Base-by-base conservation (phyloP, 495 filamentous ascomycete genomes). In the Saxispiralis lemnorum region DNA sequence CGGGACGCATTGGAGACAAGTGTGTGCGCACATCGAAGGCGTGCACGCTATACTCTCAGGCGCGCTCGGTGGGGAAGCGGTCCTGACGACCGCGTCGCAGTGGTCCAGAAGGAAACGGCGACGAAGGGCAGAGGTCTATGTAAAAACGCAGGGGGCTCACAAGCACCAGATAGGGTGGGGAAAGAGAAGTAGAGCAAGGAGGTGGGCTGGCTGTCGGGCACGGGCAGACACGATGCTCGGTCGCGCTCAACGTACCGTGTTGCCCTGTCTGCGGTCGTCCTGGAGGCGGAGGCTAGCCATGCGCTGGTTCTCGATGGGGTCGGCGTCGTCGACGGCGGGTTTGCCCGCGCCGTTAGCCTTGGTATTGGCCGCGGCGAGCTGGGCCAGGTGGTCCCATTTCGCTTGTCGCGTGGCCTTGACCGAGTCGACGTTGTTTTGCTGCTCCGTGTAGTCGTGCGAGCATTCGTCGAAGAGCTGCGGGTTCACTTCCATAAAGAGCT, bases 401-500 rank as follows among this genome's bases (percentile, higher is more conserved):
- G 71, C 73, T 54, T 85, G 70, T 43, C 89, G 76, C 33, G 72
- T 66, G 48, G 76, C 72, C 55, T 92, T 74, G 28, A 84, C 71
- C 32, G 87, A 69, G 1, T 83, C 76, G 12, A 84, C 83, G 48
- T 72, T 83, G 59, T 86, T 89, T 62, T 96, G 88, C 48, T 86
- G 77, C 57, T 96, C 89, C n/a, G 85, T 88, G 58, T 96, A 99
- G 46, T 94, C 85, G 54, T 93, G 85, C 6, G 88, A 93, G 64
- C 89, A 99, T 55, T 96, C 89, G 51, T 99, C 89, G 57, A 99
- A 99, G 18, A 99, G 78, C 55, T 93, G 84, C 13, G 89, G 89
- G 54, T 99, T 96, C 54, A 99, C 95, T 61, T 99, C 89, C 89
- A 99, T 99, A 63, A 99, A 99, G 35, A 99, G 77, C 58, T 99